Evolutionary conservation across 2,329 filamentous ascomycete species (phyloP).

Genomic region (Cordyceps tenuipes): DNA sequence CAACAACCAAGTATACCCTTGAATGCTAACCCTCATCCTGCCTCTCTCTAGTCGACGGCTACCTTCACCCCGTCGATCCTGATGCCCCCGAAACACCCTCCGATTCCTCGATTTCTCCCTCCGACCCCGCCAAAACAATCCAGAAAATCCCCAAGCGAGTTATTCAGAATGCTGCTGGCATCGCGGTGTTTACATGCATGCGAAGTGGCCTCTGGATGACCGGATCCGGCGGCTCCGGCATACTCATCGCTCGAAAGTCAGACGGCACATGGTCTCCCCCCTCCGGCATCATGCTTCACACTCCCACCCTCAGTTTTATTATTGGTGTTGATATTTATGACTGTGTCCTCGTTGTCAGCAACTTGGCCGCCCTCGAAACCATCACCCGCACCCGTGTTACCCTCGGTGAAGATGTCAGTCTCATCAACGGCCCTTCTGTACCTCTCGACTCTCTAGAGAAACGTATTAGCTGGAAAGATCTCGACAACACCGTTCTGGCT

Average conservation of each 20-base stretch:
- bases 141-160: constrained; percentile 84
- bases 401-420: constrained; percentile 71
- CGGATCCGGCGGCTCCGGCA: constrained; percentile 81
- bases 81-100: constrained; percentile 20
- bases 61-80: constrained; percentile 38
- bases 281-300: constrained; percentile 84
- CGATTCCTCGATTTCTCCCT: constrained; percentile 31
- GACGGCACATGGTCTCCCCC: constrained; percentile 89
- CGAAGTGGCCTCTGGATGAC: constrained; percentile 86
- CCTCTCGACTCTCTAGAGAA: constrained; percentile 42
- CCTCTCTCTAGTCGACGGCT: constrained; percentile 42
- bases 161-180: constrained; percentile 78
- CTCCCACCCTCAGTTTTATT: constrained; percentile 78
- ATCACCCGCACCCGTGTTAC: constrained; percentile 75
- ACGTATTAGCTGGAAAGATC: constrained; percentile 42
- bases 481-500: constrained; percentile 47
- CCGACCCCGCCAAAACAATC: constrained; percentile 43
- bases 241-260: constrained; percentile 73
- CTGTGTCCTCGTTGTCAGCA: constrained; percentile 89
- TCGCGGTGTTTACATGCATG: constrained; percentile 95
- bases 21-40: constrained; percentile 15
- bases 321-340: constrained; percentile 94
- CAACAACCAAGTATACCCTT: not conserved
- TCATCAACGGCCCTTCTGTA: constrained; percentile 67
- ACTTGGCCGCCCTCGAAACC: constrained; percentile 70